phyloP scores from a whole-genome alignment of 2,329 filamentous ascomycete species.

The Aphanocladium album region DNA sequence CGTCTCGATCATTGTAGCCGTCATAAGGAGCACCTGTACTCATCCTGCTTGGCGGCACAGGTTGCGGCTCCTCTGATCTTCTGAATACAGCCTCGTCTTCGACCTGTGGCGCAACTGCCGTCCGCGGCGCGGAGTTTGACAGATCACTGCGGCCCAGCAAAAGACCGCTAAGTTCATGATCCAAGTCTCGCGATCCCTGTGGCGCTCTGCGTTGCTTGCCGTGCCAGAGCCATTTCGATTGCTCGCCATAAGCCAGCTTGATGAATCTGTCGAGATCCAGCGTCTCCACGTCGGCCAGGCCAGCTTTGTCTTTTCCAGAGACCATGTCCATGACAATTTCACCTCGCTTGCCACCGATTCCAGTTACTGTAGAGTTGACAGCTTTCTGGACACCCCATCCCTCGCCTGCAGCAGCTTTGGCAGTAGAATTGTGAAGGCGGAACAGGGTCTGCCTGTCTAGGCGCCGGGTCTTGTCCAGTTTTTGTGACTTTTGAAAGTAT shows the following conservation, averaged over 20 bases:
- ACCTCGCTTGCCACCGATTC: conserved; percentile 87
- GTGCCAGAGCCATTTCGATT: conserved; percentile 90
- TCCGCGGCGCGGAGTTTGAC: not conserved
- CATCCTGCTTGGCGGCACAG: not conserved
- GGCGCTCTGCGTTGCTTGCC: conserved; percentile 73
- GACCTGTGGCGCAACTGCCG: conserved; percentile 36
- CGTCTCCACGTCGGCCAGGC: conserved; percentile 89
- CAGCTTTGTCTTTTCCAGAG: conserved; percentile 76
- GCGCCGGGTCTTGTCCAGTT: conserved; percentile 69
- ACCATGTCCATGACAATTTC: conserved; percentile 97
- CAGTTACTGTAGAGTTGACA: conserved; percentile 91
- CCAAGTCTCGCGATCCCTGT: conserved; percentile 41
- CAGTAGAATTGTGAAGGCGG: conserved; percentile 74
- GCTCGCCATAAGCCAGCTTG: conserved; percentile 71
- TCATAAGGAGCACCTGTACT: conserved; percentile 33
- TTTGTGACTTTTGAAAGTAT: conserved; percentile 85
- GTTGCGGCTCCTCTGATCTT: not conserved
- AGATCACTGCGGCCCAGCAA: not conserved
- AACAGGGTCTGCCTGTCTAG: conserved; percentile 81
- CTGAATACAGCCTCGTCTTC: conserved; percentile 20
- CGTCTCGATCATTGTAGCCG: conserved; percentile 48
- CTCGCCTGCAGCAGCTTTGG: conserved; percentile 83
- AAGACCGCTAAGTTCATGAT: conserved; percentile 31
- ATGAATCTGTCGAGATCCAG: conserved; percentile 82
- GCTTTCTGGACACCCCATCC: conserved; percentile 90